phyloP scores from a whole-genome alignment of 108 stramenopile species.

The Pseudonitzschia delicatissima region DNA sequence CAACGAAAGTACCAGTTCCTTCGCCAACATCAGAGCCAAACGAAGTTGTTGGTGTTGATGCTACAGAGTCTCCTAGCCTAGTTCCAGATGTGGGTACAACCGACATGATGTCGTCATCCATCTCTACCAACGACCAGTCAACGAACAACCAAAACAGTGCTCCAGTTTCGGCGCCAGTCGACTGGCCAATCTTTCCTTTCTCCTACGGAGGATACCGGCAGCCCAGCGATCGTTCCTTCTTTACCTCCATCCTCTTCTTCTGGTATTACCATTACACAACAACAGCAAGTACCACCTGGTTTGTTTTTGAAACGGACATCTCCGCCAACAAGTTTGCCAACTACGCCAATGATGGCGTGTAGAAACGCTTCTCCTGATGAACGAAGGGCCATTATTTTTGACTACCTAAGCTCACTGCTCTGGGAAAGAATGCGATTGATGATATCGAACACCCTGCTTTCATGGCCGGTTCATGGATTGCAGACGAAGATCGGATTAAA shows the following conservation, averaged over 20 bases:
- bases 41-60: too few relatives aligned
- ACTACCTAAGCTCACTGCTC: constrained; percentile 1
- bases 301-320: neutral
- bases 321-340: neutral
- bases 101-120: neutral
- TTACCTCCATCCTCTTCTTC: neutral
- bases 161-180: neutral
- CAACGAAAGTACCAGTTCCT: neutral
- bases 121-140: neutral
- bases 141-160: neutral
- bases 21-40: too few relatives aligned
- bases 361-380: neutral
- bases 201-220: neutral
- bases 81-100: too few relatives aligned
- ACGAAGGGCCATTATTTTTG: neutral
- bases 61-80: too few relatives aligned
- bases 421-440: constrained; percentile 11
- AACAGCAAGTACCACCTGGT: neutral
- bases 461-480: constrained; percentile 49
- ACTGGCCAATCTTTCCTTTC: neutral
- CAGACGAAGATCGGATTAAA: constrained; percentile 34
- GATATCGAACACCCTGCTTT: constrained; percentile 13
- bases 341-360: neutral
- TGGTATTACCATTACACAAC: neutral
- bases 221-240: neutral